Evolutionary conservation across 164 flowering plant species (phyloP).

Genomic region (Berberis thunbergii): DNA sequence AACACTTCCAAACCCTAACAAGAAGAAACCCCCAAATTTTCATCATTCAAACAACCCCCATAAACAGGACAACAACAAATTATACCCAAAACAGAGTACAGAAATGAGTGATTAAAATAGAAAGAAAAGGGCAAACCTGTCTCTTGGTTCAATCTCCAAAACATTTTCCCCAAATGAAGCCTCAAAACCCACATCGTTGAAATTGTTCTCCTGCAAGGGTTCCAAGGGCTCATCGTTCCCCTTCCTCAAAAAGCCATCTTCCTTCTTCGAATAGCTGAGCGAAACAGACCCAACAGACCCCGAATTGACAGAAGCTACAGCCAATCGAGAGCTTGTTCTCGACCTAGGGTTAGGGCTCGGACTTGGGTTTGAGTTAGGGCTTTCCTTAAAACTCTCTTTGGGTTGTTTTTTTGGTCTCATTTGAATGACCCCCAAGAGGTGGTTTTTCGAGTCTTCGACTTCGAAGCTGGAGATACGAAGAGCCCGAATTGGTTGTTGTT

Average conservation of each 20-base stretch:
- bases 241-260: conserved; percentile 3
- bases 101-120: not conserved
- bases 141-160: conserved; percentile 49
- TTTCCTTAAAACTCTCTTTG: not conserved
- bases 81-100: not conserved
- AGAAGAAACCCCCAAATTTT: too few species aligned
- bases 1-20: too few species aligned
- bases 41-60: not conserved
- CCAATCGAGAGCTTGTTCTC: conserved; percentile 14
- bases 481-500: conserved; percentile 6
- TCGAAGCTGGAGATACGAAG: conserved; percentile 69
- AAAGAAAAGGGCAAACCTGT: conserved; percentile 36
- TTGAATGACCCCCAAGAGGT: not conserved
- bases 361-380: conserved; percentile 4
- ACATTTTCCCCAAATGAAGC: conserved; percentile 59
- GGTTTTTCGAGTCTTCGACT: conserved; percentile 51
- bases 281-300: conserved; percentile 21
- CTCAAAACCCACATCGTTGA: conserved; percentile 26
- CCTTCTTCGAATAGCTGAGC: conserved; percentile 5
- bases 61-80: not conserved
- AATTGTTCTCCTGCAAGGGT: not conserved
- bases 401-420: not conserved
- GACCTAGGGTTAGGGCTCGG: conserved; percentile 13
- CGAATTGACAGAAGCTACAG: conserved; percentile 16
- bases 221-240: not conserved